A percentile compares a stretch with the other conserved stretches of the same genome.
These are phyloP conservation scores for Trypethelium eluteriae DNA, from an alignment of 495 filamentous ascomycete species.

Conservation along the genomic window DNA sequence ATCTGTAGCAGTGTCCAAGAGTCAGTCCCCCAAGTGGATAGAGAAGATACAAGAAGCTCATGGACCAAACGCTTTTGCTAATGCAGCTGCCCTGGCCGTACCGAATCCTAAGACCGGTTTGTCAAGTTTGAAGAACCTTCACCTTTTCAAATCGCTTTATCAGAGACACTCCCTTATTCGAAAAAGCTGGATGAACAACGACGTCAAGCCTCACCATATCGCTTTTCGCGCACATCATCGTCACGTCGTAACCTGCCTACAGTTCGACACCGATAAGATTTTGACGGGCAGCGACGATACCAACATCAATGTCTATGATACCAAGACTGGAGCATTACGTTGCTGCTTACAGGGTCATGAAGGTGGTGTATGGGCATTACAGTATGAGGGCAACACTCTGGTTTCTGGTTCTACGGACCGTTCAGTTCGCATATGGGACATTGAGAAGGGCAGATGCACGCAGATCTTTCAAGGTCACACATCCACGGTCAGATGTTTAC, in stretches of 20 bases:
- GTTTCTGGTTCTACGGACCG: slow-evolving; percentile 96
- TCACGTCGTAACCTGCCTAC: slow-evolving; percentile 94
- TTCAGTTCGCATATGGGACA: slow-evolving; percentile 96
- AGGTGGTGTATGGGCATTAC: slow-evolving; percentile 94
- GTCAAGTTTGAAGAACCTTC: slow-evolving; percentile 67
- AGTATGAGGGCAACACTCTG: slow-evolving; percentile 89
- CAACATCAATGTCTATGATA: slow-evolving; percentile 97
- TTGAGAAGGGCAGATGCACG: slow-evolving; percentile 79
- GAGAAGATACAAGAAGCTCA: slow-evolving; percentile 47
- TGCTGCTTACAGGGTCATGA: slow-evolving; percentile 85
- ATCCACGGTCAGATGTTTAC: slow-evolving; percentile 90
- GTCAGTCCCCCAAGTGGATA: slow-evolving; percentile 41
- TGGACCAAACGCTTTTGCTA: slow-evolving; percentile 79
- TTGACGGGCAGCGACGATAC: slow-evolving; percentile 96
- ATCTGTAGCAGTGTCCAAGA: slow-evolving; percentile 14
- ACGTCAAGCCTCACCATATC: slow-evolving; percentile 82
- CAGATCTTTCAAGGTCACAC: slow-evolving; percentile 97
- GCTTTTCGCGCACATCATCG: slow-evolving; percentile 92
- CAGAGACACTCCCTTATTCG: slow-evolving; percentile 83
- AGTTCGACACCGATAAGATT: slow-evolving; percentile 97
- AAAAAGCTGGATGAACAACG: slow-evolving; percentile 78
- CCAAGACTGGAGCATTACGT: slow-evolving; percentile 80
- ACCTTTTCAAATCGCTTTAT: slow-evolving; percentile 95
- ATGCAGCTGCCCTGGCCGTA: slow-evolving; percentile 68
- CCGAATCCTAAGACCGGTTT: slow-evolving; percentile 76